phyloP scores from a whole-genome alignment of 305 asterid species.

The Fraxinus paxiana region DNA sequence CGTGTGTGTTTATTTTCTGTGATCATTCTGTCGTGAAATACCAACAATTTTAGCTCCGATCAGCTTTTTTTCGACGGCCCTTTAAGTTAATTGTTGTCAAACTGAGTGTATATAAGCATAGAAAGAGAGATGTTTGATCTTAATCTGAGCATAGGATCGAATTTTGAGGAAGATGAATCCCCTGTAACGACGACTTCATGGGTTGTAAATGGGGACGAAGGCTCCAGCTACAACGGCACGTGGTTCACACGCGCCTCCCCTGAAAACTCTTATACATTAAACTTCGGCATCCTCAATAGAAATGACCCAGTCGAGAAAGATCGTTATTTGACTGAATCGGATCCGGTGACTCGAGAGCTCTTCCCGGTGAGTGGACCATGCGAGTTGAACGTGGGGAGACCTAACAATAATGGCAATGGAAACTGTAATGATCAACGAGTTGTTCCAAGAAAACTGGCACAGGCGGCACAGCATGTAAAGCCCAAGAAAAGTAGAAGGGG shows the following conservation, averaged over 20 bases:
- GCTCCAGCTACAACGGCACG: constrained; percentile 59
- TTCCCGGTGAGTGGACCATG: constrained; percentile 49
- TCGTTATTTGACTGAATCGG: constrained; percentile 26
- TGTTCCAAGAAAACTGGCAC: constrained; percentile 18
- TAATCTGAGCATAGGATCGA: constrained; percentile 38
- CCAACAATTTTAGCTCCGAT: constrained; percentile 3
- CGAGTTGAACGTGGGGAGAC: constrained; percentile 22
- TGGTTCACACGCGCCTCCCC: constrained; percentile 43
- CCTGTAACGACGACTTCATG: constrained; percentile 52
- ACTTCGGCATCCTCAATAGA: constrained; percentile 47
- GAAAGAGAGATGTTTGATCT: constrained; percentile 53
- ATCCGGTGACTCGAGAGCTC: constrained; percentile 55
- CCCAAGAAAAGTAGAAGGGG: constrained; percentile 71
- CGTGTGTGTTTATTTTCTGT: neutral
- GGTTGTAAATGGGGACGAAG: constrained; percentile 40
- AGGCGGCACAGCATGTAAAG: constrained; percentile 27
- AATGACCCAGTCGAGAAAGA: constrained; percentile 16
- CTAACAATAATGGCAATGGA: constrained; percentile 11
- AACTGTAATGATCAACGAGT: constrained; percentile 18
- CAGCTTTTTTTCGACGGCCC: neutral
- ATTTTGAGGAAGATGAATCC: constrained; percentile 27
- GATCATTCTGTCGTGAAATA: neutral
- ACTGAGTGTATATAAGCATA: neutral
- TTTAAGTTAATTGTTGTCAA: neutral
- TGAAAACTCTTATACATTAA: constrained; percentile 31